phyloP scores from a whole-genome alignment of 2,329 filamentous ascomycete genomes.

The Hymenoscyphus scutula region DNA sequence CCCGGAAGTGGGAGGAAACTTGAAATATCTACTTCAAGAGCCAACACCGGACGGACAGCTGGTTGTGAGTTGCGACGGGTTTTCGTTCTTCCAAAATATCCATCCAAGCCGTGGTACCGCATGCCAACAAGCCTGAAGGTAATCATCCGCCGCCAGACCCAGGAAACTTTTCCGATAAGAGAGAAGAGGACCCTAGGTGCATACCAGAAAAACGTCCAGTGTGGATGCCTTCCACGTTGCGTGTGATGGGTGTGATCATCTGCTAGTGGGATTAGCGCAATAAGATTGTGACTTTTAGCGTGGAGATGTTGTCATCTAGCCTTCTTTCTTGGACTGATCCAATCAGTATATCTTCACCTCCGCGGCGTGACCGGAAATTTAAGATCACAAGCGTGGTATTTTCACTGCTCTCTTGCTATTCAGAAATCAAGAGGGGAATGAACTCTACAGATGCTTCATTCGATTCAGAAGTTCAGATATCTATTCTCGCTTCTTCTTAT shows the following conservation, averaged over 20 bases:
- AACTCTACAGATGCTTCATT: no score
- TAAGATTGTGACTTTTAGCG: neutral
- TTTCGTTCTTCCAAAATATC: neutral
- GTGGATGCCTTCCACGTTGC: neutral
- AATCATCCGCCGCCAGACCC: constrained; percentile 1
- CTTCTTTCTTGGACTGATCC: neutral
- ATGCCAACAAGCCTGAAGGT: neutral
- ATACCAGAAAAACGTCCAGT: neutral
- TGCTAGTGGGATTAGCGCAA: neutral
- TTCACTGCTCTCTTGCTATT: neutral
- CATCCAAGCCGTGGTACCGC: neutral
- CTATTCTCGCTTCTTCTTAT: no score
- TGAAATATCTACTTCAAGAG: no score
- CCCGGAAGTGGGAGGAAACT: no score
- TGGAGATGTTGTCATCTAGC: neutral
- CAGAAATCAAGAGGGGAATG: no score
- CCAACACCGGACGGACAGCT: no score
- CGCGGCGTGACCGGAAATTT: neutral
- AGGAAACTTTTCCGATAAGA: neutral
- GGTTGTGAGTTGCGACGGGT: neutral
- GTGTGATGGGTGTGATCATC: constrained; percentile 3
- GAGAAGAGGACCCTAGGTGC: neutral
- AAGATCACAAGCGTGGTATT: neutral
- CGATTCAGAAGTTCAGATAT: no score
- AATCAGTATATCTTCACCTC: neutral